Evolutionary conservation across 1,284 basidiomycete genomes (phyloP).

Genomic region (Irpex sp.): DNA sequence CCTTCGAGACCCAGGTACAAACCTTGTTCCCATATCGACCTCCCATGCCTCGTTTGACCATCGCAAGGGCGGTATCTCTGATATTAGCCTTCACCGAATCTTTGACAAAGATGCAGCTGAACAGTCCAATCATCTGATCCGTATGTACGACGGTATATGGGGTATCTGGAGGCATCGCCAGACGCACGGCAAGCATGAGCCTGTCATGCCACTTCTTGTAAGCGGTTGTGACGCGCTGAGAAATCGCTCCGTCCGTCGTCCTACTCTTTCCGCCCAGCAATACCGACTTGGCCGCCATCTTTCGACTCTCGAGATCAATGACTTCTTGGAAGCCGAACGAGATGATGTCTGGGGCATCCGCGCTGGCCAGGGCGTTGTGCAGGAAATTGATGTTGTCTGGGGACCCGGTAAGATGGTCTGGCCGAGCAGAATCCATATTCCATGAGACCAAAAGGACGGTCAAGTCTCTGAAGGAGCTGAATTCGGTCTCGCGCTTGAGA

Average conservation of each 20-base stretch:
- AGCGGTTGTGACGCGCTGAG: conserved; percentile 77
- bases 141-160: conserved; percentile 81
- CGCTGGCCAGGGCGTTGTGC: conserved; percentile 63
- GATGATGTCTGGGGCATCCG: conserved; percentile 83
- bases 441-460: conserved; percentile 86
- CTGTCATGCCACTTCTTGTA: conserved; percentile 89
- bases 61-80: conserved; percentile 72
- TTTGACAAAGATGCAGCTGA: conserved; percentile 86
- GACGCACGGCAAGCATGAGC: conserved; percentile 68
- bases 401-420: conserved; percentile 63
- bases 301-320: conserved; percentile 90
- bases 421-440: conserved; percentile 91
- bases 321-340: conserved; percentile 95
- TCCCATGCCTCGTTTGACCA: conserved; percentile 89
- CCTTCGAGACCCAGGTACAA: conserved; percentile 15
- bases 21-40: conserved; percentile 96
- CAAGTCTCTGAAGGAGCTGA: conserved; percentile 77
- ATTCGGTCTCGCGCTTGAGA: conserved; percentile 70
- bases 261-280: conserved; percentile 75
- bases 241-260: conserved; percentile 57
- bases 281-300: conserved; percentile 88
- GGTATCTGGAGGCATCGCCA: conserved; percentile 62
- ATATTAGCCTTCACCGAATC: conserved; percentile 54
- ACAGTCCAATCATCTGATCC: conserved; percentile 89
- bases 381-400: conserved; percentile 73